phyloP scores from a whole-genome alignment of 257 asterid species.

The Nicotiana noctiflora region DNA sequence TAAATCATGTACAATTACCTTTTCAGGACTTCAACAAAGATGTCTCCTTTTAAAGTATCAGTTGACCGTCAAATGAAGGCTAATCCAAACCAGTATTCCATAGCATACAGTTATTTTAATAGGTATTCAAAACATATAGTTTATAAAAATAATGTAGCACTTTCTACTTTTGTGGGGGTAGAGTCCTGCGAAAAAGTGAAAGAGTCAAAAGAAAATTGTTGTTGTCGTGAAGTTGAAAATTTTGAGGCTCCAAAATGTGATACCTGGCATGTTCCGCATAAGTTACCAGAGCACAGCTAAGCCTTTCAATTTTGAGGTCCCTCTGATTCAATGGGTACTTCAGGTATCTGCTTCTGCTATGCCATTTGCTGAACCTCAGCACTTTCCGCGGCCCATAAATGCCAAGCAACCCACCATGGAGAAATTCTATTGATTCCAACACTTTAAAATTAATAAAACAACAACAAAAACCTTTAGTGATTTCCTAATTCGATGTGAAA shows the following conservation, averaged over 20 bases:
- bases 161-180: not conserved
- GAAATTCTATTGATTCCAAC: not conserved
- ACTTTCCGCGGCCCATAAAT: not conserved
- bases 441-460: not conserved
- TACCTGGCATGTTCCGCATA: not conserved
- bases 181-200: slow-evolving; percentile 5
- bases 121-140: not conserved
- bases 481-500: not conserved
- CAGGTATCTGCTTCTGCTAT: slow-evolving; percentile 10
- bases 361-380: slow-evolving; percentile 7
- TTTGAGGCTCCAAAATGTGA: not conserved
- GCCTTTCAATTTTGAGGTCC: slow-evolving; percentile 2
- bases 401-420: not conserved
- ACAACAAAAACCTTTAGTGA: not conserved
- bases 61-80: not conserved
- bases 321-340: not conserved
- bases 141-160: not conserved
- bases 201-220: not conserved
- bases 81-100: not conserved
- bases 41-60: slow-evolving; percentile 1
- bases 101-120: no score
- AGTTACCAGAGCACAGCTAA: not conserved
- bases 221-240: not conserved
- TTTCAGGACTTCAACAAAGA: not conserved
- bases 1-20: not conserved